phyloP scores from a whole-genome alignment of 2,329 filamentous ascomycete genomes.

The Sporothrix inflata region DNA sequence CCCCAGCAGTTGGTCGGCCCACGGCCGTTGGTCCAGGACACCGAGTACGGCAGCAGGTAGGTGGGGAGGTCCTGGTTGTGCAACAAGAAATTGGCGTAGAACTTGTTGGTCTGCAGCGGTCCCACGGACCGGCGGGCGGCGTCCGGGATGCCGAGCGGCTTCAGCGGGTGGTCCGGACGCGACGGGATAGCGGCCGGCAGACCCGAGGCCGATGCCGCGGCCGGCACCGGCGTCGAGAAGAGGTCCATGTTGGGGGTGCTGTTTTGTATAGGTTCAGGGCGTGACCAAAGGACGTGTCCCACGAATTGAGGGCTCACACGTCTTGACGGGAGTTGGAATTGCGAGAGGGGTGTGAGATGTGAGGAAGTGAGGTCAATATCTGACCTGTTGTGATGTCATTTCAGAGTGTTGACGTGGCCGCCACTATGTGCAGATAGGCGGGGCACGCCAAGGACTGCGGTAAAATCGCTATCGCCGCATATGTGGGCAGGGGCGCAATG shows the following conservation, averaged over 20 bases:
- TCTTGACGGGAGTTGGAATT: not conserved
- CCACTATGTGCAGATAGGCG: conserved; percentile 17
- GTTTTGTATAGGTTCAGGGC: too few species aligned
- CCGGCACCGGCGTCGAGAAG: conserved; percentile 55
- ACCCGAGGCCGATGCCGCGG: conserved; percentile 49
- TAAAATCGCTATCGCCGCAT: not conserved
- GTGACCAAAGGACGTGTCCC: not conserved
- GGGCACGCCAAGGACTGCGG: not conserved
- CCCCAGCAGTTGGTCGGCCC: conserved; percentile 72
- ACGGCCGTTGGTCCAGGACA: conserved; percentile 68
- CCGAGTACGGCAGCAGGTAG: conserved; percentile 76
- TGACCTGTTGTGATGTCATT: not conserved
- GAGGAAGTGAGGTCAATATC: not conserved
- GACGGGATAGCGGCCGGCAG: conserved; percentile 49
- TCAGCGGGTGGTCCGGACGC: conserved; percentile 61
- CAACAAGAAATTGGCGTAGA: conserved; percentile 80
- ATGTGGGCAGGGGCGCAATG: not conserved
- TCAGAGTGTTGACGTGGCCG: not conserved
- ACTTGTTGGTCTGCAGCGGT: conserved; percentile 76
- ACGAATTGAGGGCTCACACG: not conserved
- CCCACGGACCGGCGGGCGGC: conserved; percentile 39
- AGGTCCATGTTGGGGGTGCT: conserved; percentile 49
- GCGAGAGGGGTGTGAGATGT: not conserved
- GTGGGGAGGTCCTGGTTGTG: conserved; percentile 69
- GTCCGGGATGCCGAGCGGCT: conserved; percentile 53